Conservation (phyloP, 2,329 filamentous ascomycete genomes). For the Venturia nashicola region DNA sequence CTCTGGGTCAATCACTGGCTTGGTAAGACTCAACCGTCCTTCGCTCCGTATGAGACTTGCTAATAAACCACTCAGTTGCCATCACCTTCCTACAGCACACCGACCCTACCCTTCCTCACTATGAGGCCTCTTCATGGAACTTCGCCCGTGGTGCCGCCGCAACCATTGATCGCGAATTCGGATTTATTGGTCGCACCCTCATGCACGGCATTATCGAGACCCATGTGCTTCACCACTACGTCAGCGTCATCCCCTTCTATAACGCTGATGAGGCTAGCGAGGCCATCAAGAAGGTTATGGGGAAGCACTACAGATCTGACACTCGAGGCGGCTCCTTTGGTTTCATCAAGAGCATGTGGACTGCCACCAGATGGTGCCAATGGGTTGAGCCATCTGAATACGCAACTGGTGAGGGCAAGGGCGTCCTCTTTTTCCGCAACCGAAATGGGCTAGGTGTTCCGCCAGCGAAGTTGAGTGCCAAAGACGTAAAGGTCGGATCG, state of each 20-base stretch:
- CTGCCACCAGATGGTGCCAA: conserved; percentile 74
- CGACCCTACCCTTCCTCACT: conserved; percentile 87
- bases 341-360: conserved; percentile 77
- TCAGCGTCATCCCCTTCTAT: conserved; percentile 94
- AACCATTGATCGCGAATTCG: conserved; percentile 94
- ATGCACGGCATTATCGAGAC: conserved; percentile 97
- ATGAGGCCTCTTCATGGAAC: conserved; percentile 76
- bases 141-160: conserved; percentile 87
- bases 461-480: conserved; percentile 31
- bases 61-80: conserved; percentile 51
- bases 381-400: conserved; percentile 91
- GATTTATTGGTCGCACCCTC: conserved; percentile 82
- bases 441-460: conserved; percentile 68
- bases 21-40: conserved; percentile 47
- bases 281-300: conserved; percentile 92
- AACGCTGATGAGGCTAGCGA: conserved; percentile 89
- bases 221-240: conserved; percentile 95
- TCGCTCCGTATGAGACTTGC: not conserved
- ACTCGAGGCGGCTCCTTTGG: conserved; percentile 63
- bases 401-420: conserved; percentile 67
- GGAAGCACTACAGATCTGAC: conserved; percentile 83
- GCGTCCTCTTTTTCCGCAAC: conserved; percentile 92
- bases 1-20: conserved; percentile 99
- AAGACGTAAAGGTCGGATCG: not conserved
- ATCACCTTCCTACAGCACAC: conserved; percentile 98